Conservation (phyloP, 441 rosid genomes). For the Francoa sonchifolia region DNA sequence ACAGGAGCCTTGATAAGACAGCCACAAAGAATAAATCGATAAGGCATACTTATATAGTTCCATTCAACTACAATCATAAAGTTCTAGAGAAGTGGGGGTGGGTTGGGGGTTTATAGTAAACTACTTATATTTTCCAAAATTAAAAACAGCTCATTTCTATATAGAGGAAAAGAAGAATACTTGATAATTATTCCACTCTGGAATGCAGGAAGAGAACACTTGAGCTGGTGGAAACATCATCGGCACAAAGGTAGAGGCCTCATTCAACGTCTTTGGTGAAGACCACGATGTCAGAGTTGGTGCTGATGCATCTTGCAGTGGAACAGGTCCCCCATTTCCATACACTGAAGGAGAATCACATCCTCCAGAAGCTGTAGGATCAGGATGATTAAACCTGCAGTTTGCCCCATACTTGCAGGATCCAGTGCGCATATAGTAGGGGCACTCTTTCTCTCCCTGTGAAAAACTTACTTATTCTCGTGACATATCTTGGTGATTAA, state of each 20-base stretch:
- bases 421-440: slow-evolving; percentile 83
- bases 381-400: slow-evolving; percentile 91
- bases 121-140: no score
- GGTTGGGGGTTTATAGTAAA: no score
- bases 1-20: slow-evolving; percentile 45
- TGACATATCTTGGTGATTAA: no score
- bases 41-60: background rate
- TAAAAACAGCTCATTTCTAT: no score
- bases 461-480: slow-evolving; percentile 2
- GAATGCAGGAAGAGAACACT: slow-evolving; percentile 37
- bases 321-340: slow-evolving; percentile 43
- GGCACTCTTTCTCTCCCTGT: slow-evolving; percentile 82
- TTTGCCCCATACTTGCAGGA: slow-evolving; percentile 80
- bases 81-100: background rate
- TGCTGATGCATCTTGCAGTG: slow-evolving; percentile 36
- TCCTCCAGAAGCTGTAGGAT: slow-evolving; percentile 48
- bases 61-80: background rate
- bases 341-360: slow-evolving; percentile 34
- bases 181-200: slow-evolving; percentile 84
- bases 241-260: slow-evolving; percentile 42
- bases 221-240: slow-evolving; percentile 44
- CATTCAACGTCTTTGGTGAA: slow-evolving; percentile 44
- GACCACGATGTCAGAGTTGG: slow-evolving; percentile 50
- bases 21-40: slow-evolving; percentile 13
- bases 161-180: slow-evolving; percentile 22